Evolutionary conservation across 768 basidiomycete species (phyloP).

Genomic region (Mrakia hoshinonis): DNA sequence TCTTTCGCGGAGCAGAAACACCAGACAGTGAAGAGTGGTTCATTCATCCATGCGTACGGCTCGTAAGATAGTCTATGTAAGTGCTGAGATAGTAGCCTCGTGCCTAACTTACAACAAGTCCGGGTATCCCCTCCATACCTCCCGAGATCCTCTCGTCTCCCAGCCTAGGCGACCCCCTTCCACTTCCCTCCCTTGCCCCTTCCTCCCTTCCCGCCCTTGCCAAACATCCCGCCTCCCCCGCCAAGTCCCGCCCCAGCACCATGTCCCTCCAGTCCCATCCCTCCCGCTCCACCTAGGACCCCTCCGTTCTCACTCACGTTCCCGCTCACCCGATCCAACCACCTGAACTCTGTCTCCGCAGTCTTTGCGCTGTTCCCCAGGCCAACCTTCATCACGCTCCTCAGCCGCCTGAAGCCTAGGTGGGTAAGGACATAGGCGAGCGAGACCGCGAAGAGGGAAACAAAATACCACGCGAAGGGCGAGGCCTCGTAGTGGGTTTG

Average conservation of each 20-base stretch:
- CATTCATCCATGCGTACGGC: no score
- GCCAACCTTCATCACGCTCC: conserved; percentile 9
- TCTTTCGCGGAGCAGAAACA: no score
- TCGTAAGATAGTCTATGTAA: no score
- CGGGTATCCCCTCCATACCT: no score
- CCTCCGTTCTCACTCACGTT: background rate
- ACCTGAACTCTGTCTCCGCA: conserved; percentile 11
- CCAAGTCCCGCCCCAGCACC: background rate
- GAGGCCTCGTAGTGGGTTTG: conserved; percentile 62
- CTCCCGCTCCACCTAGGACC: background rate
- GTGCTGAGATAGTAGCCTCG: no score
- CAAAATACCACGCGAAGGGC: conserved; percentile 63
- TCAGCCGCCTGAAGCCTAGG: conserved; percentile 56
- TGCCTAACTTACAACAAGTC: no score
- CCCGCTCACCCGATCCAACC: conserved; percentile 15
- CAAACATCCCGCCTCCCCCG: background rate
- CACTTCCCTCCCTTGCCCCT: no score
- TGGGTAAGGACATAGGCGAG: conserved; percentile 57
- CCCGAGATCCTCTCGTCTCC: no score
- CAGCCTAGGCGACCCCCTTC: no score
- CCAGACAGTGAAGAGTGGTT: no score
- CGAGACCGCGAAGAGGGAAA: conserved; percentile 54
- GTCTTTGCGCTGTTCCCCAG: conserved; percentile 9
- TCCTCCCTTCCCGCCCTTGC: background rate
- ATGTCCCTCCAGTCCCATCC: background rate